Conservation (phyloP, 2,329 filamentous ascomycete genomes). For the Neonectria magnoliae region DNA sequence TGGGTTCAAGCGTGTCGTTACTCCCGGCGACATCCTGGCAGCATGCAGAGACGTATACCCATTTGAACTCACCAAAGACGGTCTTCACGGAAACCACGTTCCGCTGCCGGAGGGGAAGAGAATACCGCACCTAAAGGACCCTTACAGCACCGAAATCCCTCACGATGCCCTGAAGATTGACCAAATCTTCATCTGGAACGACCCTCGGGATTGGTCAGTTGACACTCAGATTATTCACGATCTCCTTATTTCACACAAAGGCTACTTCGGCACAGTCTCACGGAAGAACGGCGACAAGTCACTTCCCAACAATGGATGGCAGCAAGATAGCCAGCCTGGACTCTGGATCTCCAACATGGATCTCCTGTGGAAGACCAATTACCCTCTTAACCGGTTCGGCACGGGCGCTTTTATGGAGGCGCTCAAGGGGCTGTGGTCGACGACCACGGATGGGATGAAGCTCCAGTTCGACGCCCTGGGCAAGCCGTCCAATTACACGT, state of each 20-base stretch:
- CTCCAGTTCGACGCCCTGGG: conserved; percentile 77
- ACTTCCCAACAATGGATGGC: conserved; percentile 80
- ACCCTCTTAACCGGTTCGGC: conserved; percentile 86
- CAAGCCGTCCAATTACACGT: conserved; percentile 83
- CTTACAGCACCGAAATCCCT: conserved; percentile 49
- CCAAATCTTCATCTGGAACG: conserved; percentile 93
- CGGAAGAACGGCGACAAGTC: conserved; percentile 71
- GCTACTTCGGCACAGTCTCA: conserved; percentile 83
- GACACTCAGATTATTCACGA: conserved; percentile 88
- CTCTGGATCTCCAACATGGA: conserved; percentile 93
- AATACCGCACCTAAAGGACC: conserved; percentile 44
- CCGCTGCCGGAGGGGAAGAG: conserved; percentile 48
- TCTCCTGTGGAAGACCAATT: conserved; percentile 86
- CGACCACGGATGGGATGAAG: conserved; percentile 71
- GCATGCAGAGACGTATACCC: conserved; percentile 83
- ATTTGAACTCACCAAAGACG: conserved; percentile 65
- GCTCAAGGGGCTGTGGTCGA: conserved; percentile 80
- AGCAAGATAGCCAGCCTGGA: conserved; percentile 80
- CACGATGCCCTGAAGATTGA: conserved; percentile 76
- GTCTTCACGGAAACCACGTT: conserved; percentile 43
- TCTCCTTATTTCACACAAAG: conserved; percentile 79
- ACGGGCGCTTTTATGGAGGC: conserved; percentile 91
- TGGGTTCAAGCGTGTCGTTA: conserved; percentile 85
- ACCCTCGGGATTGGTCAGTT: conserved; percentile 94
- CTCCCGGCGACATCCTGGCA: conserved; percentile 82